Conservation (phyloP, 257 asterid genomes). For the Phtheirospermum japonicum region DNA sequence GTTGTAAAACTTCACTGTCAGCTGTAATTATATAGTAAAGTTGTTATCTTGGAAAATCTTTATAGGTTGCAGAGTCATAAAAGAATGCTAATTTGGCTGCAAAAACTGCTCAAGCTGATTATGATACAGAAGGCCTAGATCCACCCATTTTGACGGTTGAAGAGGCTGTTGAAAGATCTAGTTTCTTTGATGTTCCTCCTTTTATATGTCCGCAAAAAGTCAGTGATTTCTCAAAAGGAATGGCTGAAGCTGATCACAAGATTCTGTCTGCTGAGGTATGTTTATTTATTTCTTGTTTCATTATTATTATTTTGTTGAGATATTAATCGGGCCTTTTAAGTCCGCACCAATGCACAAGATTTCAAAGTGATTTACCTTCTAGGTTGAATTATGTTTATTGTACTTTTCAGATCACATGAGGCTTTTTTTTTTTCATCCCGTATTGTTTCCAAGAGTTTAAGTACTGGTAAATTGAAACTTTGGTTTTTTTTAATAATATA, state of each 20-base stretch:
- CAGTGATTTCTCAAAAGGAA: conserved; percentile 66
- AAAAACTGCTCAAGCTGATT: conserved; percentile 41
- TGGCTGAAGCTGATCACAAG: conserved; percentile 74
- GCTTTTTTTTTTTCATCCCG: too few relatives aligned
- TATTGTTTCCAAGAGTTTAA: too few relatives aligned
- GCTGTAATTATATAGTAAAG: background rate
- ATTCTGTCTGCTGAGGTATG: conserved; percentile 59
- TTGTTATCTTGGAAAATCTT: conserved; percentile 12
- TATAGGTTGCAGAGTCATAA: conserved; percentile 60
- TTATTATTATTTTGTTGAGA: too few relatives aligned
- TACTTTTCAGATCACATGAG: too few relatives aligned
- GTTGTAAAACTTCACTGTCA: background rate
- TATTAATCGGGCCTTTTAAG: too few relatives aligned
- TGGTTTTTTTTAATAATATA: too few relatives aligned
- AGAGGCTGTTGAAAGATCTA: conserved; percentile 58
- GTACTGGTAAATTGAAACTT: too few relatives aligned
- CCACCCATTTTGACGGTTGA: conserved; percentile 68
- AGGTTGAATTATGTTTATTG: too few relatives aligned
- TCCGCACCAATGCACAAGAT: too few relatives aligned
- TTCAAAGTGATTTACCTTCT: too few relatives aligned
- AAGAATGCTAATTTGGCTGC: conserved; percentile 61
- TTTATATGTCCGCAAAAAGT: conserved; percentile 39
- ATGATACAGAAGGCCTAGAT: conserved; percentile 48
- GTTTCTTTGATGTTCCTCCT: conserved; percentile 54
- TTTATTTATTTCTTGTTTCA: background rate